A percentile compares a stretch with the other conserved stretches of the same genome.
These are phyloP conservation scores for Calonectria fujianensis DNA, from an alignment of 2,329 filamentous ascomycete species.

Conservation along the genomic window DNA sequence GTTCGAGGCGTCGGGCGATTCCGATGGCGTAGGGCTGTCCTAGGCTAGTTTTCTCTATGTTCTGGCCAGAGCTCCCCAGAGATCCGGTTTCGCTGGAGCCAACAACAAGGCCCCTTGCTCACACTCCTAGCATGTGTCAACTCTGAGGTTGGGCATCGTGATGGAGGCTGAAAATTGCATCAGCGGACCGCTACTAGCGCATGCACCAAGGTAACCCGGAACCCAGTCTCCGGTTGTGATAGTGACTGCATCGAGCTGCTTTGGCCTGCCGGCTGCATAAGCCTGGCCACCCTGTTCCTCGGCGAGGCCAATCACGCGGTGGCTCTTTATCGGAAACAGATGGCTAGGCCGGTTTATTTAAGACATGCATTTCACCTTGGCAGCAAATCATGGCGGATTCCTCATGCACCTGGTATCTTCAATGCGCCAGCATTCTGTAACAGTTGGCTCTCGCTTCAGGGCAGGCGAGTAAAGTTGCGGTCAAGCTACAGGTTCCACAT, in stretches of 20 bases:
- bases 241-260: neutral
- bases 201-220: neutral
- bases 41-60: neutral
- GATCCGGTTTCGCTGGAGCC: neutral
- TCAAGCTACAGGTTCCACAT: neutral
- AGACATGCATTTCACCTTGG: neutral
- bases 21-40: neutral
- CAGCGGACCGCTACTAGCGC: neutral
- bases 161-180: conserved; percentile 7
- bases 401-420: neutral
- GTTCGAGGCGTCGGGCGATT: neutral
- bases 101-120: neutral
- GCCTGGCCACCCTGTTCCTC: neutral
- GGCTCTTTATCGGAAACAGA: neutral
- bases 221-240: neutral
- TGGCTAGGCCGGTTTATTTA: neutral
- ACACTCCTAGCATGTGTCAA: neutral
- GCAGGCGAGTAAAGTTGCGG: neutral
- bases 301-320: neutral
- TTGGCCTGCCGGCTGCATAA: neutral
- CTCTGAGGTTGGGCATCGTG: conserved; percentile 2
- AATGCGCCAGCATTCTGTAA: neutral
- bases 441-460: neutral
- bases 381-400: neutral
- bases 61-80: neutral